phyloP scores from a whole-genome alignment of 176 grass and related monocot species.

The Zizania latifolia region DNA sequence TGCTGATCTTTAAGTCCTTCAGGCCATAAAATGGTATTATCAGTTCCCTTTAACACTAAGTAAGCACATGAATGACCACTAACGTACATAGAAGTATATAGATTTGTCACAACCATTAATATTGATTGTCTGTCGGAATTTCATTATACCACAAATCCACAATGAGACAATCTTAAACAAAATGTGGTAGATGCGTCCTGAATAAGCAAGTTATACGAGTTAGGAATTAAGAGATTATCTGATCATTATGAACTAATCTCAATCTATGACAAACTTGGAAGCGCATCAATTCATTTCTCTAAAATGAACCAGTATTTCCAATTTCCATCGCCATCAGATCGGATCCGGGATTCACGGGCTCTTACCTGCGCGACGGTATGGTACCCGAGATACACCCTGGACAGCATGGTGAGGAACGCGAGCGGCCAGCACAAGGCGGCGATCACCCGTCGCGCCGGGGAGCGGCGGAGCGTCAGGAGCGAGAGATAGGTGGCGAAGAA shows the following conservation, averaged over 20 bases:
- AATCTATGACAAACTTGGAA: background rate
- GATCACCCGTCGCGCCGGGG: slow-evolving; percentile 21
- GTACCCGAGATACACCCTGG: slow-evolving; percentile 93
- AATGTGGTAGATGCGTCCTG: background rate
- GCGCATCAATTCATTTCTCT: background rate
- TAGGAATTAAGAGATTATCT: background rate
- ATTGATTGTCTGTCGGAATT: background rate
- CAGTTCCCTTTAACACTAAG: background rate
- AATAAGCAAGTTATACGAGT: background rate
- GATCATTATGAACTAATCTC: background rate
- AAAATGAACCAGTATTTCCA: background rate
- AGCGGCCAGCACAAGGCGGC: slow-evolving; percentile 58
- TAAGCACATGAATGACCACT: background rate
- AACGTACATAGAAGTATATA: background rate
- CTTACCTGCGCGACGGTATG: slow-evolving; percentile 84
- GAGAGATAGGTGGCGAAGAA: slow-evolving; percentile 94
- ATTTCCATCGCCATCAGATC: slow-evolving; percentile 14
- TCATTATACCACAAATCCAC: background rate
- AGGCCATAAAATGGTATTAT: background rate
- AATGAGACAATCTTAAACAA: background rate
- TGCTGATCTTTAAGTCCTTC: background rate
- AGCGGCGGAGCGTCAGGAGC: slow-evolving; percentile 42
- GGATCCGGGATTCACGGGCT: slow-evolving; percentile 17
- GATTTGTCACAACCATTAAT: background rate
- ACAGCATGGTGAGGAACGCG: slow-evolving; percentile 90